Evolutionary conservation across 2,329 filamentous ascomycete genomes (phyloP).

Genomic region (Blastomyces gilchristii): DNA sequence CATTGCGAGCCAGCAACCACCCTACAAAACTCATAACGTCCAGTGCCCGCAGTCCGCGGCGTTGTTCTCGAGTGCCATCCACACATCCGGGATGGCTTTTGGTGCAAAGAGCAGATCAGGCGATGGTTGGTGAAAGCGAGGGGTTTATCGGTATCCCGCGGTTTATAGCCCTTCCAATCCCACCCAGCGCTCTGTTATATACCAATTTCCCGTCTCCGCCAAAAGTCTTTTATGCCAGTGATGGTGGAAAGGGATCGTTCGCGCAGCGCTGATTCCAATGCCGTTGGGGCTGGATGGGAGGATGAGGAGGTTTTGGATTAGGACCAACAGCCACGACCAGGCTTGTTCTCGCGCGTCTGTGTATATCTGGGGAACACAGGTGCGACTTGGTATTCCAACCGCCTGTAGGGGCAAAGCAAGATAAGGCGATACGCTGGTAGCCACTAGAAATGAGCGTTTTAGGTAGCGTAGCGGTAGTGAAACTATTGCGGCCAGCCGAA

Average conservation of each 20-base stretch:
- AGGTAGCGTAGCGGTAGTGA: not conserved
- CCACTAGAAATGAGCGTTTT: not conserved
- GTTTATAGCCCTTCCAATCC: not conserved
- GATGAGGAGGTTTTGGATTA: not conserved
- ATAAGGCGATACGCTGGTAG: not conserved
- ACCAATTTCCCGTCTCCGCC: not conserved
- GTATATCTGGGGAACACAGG: not conserved
- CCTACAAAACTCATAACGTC: slow-evolving; percentile 11
- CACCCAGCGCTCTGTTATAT: not conserved
- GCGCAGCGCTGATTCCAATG: not conserved
- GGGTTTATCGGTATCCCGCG: not conserved
- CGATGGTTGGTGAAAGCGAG: not conserved
- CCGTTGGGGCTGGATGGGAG: not conserved
- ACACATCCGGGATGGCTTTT: slow-evolving; percentile 3
- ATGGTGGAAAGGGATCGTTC: not conserved
- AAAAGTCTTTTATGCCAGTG: not conserved
- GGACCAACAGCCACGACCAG: not conserved
- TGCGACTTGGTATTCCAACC: not conserved
- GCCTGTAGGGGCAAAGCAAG: not conserved
- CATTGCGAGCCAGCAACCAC: slow-evolving; percentile 5
- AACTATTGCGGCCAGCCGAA: not conserved
- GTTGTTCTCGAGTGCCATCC: slow-evolving; percentile 9
- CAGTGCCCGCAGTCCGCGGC: slow-evolving; percentile 6
- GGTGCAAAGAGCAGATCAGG: not conserved
- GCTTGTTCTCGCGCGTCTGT: not conserved